Evolutionary conservation across 495 filamentous ascomycete species (phyloP).

Genomic region (Bombardia bombarda): DNA sequence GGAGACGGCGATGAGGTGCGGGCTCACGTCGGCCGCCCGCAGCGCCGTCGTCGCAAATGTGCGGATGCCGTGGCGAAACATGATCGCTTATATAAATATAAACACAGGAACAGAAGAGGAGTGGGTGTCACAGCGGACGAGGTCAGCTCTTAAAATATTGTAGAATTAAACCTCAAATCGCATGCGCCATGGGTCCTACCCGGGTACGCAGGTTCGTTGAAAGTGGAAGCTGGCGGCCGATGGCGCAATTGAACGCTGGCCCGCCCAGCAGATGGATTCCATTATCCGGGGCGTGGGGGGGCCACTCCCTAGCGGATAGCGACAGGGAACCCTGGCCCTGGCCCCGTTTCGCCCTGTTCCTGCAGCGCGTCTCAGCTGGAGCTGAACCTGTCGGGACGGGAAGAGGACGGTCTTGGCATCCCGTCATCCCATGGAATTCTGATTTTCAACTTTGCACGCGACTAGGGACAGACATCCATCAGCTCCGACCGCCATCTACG

Average conservation of each 20-base stretch:
- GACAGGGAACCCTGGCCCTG: not conserved
- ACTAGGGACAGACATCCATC: no score
- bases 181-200: not conserved
- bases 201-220: not conserved
- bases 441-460: not conserved
- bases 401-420: no score
- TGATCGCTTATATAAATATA: slow-evolving; percentile 11
- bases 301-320: no score
- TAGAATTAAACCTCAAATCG: no score
- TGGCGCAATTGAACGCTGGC: not conserved
- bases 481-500: no score
- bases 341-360: not conserved
- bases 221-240: not conserved
- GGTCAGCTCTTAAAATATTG: no score
- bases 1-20: slow-evolving; percentile 48
- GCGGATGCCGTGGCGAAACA: slow-evolving; percentile 47
- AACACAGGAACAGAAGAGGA: no score
- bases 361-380: not conserved
- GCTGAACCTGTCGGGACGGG: no score
- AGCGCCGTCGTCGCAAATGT: slow-evolving; percentile 42
- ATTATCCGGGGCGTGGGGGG: no score
- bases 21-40: slow-evolving; percentile 27
- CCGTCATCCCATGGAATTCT: no score
- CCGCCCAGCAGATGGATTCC: not conserved
- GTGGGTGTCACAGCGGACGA: no score